phyloP scores from a whole-genome alignment of 306 rosid species.

The Rosa chinensis region DNA sequence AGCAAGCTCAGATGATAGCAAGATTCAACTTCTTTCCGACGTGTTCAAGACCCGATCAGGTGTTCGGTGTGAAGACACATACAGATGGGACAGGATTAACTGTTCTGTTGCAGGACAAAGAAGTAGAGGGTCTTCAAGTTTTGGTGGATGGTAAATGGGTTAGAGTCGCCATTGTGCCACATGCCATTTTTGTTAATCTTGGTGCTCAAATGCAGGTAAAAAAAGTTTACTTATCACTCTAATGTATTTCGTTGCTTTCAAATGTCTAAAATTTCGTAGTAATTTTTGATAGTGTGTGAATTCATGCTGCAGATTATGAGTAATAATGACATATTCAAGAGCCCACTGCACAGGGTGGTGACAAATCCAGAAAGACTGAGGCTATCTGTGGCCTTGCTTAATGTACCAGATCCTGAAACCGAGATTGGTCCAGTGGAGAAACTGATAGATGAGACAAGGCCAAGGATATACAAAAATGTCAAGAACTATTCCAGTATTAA shows the following conservation, averaged over 20 bases:
- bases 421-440: neutral
- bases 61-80: too few species aligned
- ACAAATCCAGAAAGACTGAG: neutral
- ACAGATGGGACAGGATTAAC: too few species aligned
- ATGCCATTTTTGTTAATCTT: neutral
- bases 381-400: neutral
- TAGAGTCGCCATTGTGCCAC: neutral
- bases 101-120: too few species aligned
- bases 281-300: neutral
- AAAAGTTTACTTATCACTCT: neutral
- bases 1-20: too few species aligned
- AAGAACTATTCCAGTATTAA: too few species aligned
- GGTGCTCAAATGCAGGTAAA: neutral
- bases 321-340: neutral
- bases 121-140: too few species aligned
- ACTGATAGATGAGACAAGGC: too few species aligned
- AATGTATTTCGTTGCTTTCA: neutral
- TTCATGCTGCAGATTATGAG: neutral
- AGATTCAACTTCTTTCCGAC: too few species aligned
- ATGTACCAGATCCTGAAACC: neutral
- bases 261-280: neutral
- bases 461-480: too few species aligned
- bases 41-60: too few species aligned
- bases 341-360: neutral
- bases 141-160: too few species aligned